Base-by-base conservation (phyloP, 108 stramenopile species). In the Stephanodiscus triporus region DNA sequence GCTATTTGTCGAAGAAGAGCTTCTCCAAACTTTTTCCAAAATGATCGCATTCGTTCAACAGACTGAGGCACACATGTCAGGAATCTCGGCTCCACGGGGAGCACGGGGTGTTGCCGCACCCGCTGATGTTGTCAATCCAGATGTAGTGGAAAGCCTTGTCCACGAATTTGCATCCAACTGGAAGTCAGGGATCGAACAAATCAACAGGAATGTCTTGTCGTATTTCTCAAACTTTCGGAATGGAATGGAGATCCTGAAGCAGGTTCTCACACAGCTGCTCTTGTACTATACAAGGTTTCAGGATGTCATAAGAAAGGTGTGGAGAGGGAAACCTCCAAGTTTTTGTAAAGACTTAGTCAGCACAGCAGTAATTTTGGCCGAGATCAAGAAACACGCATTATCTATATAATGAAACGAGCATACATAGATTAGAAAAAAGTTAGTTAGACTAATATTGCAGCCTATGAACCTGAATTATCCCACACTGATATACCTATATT, bases 241-340 rank as follows among this genome's bases (percentile, higher is more conserved):
- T 74, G 97, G 97, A 20, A 97, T 98, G 97, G 99, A 98, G 67
- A 96, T 99, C 64, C 83, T 99, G 42, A 99, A 99, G 86, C 96
- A 98, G 84, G 96, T 96, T 16, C 75, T 98, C 64, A 98, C 97
- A 38, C 98, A 98, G 77, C 79, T 98, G 24, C 87, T 99, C 3
- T 75, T 98, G 38, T 98, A 98, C 78, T 98, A 98, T 84, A 98
- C 97, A 20, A 75, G 99, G n/a, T 98, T 99, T 73, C 97, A 97
- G 70, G 96, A 96, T 83, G 83, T 96, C 45, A 92, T 98, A 74
- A 87, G 93, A 37, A 95, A 92, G 77, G 85, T 91, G 30, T 95
- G 88, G 88, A 84, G 89, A 62, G 81, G 72, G 37, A 86, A 88
- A 51, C 88, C 92, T 20, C 97, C 98, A 3, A 72, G 93, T 14